phyloP scores from a whole-genome alignment of 2,329 filamentous ascomycete species.

The Nemania bipapillata region DNA sequence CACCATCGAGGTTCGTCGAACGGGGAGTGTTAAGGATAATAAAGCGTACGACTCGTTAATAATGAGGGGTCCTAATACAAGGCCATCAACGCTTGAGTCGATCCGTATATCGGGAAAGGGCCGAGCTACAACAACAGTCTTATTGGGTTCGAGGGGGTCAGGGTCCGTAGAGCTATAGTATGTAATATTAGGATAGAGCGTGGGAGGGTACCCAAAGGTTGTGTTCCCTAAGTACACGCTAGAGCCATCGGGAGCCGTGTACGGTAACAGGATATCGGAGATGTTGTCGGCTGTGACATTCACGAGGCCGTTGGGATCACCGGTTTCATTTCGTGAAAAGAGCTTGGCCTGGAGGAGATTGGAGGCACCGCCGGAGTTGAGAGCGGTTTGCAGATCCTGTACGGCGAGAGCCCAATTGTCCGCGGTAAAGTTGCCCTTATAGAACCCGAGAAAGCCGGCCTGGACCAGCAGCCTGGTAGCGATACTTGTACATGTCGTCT shows the following conservation, averaged over 20 bases:
- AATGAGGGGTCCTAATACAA: conserved; percentile 80
- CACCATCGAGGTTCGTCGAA: conserved; percentile 72
- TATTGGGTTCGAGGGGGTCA: conserved; percentile 56
- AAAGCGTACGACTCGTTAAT: conserved; percentile 79
- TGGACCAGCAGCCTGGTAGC: conserved; percentile 73
- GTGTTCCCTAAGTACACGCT: conserved; percentile 67
- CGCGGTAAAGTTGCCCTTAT: conserved; percentile 64
- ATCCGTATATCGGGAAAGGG: conserved; percentile 64
- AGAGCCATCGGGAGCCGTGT: conserved; percentile 66
- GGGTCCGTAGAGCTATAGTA: conserved; percentile 62
- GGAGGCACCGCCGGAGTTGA: conserved; percentile 64
- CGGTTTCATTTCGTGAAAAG: conserved; percentile 74
- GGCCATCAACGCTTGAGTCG: conserved; percentile 60
- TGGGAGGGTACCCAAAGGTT: conserved; percentile 73
- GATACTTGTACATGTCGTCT: conserved; percentile 78
- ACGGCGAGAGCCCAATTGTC: conserved; percentile 70
- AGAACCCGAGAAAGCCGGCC: conserved; percentile 62
- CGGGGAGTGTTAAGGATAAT: conserved; percentile 81
- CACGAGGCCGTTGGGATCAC: conserved; percentile 65
- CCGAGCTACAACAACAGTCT: conserved; percentile 58
- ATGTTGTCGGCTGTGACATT: conserved; percentile 68
- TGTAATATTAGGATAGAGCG: conserved; percentile 82
- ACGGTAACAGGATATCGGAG: conserved; percentile 70
- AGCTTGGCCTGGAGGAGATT: conserved; percentile 77
- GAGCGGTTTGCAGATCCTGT: conserved; percentile 76